Evolutionary conservation across 2,329 filamentous ascomycete species (phyloP).

Genomic region (Polychaeton citri): DNA sequence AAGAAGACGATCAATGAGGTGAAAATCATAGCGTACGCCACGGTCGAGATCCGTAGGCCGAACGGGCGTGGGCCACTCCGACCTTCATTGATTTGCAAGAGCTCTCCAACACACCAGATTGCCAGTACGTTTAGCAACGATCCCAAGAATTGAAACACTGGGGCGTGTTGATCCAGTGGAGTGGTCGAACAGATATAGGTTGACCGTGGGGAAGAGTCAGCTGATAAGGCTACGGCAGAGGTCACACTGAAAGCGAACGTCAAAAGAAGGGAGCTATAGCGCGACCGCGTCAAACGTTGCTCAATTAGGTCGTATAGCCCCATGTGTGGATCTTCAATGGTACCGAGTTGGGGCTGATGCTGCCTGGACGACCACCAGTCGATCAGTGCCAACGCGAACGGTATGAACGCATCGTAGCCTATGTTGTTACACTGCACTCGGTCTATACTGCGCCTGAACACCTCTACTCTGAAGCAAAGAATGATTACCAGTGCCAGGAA

Average conservation of each 20-base stretch:
- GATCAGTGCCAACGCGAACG: constrained; percentile 14
- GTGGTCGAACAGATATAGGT: constrained; percentile 37
- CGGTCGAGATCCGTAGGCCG: not conserved
- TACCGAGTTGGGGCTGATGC: constrained; percentile 1
- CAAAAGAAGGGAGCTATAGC: constrained; percentile 23
- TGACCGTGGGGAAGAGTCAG: constrained; percentile 19
- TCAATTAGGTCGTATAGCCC: constrained; percentile 21
- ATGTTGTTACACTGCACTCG: constrained; percentile 29
- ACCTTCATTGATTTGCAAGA: not conserved
- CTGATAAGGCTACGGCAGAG: not conserved
- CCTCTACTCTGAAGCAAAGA: constrained; percentile 21
- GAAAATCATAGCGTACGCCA: not conserved
- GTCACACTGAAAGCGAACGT: not conserved
- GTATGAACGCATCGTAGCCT: constrained; percentile 17
- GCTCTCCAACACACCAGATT: not conserved
- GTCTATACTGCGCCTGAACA: constrained; percentile 27
- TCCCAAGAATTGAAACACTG: not conserved
- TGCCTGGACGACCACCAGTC: constrained; percentile 13
- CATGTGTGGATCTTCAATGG: constrained; percentile 10
- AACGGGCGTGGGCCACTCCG: not conserved
- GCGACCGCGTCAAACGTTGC: constrained; percentile 19
- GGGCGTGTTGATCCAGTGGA: constrained; percentile 1
- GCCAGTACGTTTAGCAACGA: not conserved
- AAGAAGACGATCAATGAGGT: not conserved
- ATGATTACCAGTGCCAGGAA: constrained; percentile 17